Base-by-base conservation (phyloP, 352 stramenopile genomes). In the Phytophthora cactorum region DNA sequence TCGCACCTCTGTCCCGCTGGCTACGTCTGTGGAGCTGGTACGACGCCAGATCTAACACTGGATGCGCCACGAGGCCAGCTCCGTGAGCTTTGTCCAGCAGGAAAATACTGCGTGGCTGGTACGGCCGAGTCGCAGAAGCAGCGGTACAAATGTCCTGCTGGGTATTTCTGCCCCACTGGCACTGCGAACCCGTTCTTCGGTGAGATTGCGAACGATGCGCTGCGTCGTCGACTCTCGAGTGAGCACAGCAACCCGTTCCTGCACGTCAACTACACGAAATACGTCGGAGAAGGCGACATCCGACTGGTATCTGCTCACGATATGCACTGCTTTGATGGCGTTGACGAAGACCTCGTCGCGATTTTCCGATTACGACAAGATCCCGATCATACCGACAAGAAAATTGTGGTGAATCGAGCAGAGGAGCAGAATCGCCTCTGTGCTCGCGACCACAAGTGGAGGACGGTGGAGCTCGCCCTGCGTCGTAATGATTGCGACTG, bases 81-180 rank as follows among this genome's bases (percentile, higher is more conserved):
- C 46, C 82, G 71, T 6, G 66, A 82, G 31, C 73, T 99, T 7
- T 99, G 97, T 74, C 78, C 89, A 1, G 90, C 86, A n/a, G 88
- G 93, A 1, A 87, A 91, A 71, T 96, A 88, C 53, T 99, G 97
- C 69, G 64, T 61, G 0, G 86, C 90, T 66, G 93, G 89, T 12
- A 98, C 92, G 4, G 90, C 93, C 6, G 77, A 90, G 58, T 94
- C 84, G 0, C 87, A 97, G 47, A 89, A 95, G 54, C 70, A 82
- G n/a, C 62, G 78, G 3, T 87, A 83, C 36, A 32, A 72, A 15
- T 99, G 97, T 69, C 94, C 93, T 5, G 72, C 75, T 12, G 89
- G 95, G 22, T 97, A 98, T 79, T 99, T 98, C 75, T 99, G 97
- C 67, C 97, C 96, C 0, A 98, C 96, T 7, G 97, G 96, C 0